These are phyloP conservation scores for Darksidea phi DNA, from an alignment of 495 filamentous ascomycete species.

Conservation along the genomic window DNA sequence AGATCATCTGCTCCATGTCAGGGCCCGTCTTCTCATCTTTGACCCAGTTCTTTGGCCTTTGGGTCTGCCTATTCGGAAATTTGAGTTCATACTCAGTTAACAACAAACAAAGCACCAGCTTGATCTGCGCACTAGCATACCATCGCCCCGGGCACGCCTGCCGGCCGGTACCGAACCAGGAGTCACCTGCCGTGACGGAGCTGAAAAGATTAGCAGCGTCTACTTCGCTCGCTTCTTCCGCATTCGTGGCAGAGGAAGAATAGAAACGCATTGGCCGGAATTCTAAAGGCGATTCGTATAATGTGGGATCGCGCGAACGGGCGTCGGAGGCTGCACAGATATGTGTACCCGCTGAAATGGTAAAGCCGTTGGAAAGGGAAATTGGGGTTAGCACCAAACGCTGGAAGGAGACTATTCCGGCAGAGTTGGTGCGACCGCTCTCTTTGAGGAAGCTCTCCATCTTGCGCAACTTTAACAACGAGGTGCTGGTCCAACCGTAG, in stretches of 20 bases:
- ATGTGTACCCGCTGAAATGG: background rate
- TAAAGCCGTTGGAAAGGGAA: background rate
- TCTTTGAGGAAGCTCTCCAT: too few relatives aligned
- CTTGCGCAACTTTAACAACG: too few relatives aligned
- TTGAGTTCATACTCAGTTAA: background rate
- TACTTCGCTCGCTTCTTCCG: background rate
- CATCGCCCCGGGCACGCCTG: conserved; percentile 2
- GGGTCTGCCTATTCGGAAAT: background rate
- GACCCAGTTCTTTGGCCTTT: conserved; percentile 3
- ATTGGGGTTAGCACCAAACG: too few relatives aligned
- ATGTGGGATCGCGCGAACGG: background rate
- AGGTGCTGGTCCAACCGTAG: too few relatives aligned
- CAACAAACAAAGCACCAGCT: conserved; percentile 1
- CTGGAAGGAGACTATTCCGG: too few relatives aligned
- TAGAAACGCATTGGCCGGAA: background rate
- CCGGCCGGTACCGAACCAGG: background rate
- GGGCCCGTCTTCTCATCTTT: conserved; percentile 1
- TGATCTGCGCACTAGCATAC: conserved; percentile 1
- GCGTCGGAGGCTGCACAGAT: background rate
- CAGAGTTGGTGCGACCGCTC: too few relatives aligned
- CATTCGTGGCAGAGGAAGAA: background rate
- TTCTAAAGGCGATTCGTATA: background rate
- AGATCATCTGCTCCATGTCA: conserved; percentile 2
- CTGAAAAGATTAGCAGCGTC: too few relatives aligned
- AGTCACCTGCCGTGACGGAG: background rate